Conservation (phyloP, 2,329 filamentous ascomycete genomes). For the Tympanopsis confertula region DNA sequence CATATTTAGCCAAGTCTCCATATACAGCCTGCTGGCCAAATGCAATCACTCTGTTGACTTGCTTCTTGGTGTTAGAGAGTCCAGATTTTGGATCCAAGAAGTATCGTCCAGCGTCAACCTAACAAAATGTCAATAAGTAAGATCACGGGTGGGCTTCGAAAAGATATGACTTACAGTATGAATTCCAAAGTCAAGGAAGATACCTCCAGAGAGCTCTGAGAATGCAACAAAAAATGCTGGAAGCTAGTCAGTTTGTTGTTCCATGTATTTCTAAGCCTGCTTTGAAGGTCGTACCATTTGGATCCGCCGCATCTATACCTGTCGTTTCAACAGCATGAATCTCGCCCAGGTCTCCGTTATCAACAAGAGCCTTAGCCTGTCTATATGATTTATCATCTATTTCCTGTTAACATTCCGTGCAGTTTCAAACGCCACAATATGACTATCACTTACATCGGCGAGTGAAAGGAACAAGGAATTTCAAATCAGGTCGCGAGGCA, state of each 20-base stretch:
- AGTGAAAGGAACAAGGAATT: conserved; percentile 8
- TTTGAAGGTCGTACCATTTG: conserved; percentile 7
- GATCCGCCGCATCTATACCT: conserved; percentile 9
- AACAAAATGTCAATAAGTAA: not conserved
- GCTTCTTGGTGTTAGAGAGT: conserved; percentile 16
- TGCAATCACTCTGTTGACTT: conserved; percentile 15
- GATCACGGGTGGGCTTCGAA: not conserved
- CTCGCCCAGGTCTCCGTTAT: conserved; percentile 9
- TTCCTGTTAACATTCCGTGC: not conserved
- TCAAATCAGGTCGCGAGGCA: conserved; percentile 8
- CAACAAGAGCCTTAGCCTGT: conserved; percentile 5
- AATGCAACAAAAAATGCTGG: conserved; percentile 17
- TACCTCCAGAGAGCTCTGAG: conserved; percentile 17
- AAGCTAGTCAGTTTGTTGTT: conserved; percentile 4
- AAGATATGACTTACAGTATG: conserved; percentile 10
- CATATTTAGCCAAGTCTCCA: conserved; percentile 13
- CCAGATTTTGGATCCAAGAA: conserved; percentile 12
- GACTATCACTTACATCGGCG: conserved; percentile 6
- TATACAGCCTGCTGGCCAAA: conserved; percentile 17
- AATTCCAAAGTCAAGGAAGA: conserved; percentile 18
- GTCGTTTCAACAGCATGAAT: conserved; percentile 11
- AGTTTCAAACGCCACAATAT: too few relatives aligned
- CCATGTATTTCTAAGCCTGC: too few relatives aligned
- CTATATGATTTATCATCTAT: conserved; percentile 9
- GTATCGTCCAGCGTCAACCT: conserved; percentile 12